Base-by-base conservation (phyloP, 352 stramenopile species). In the Phytophthora aleatoria region DNA sequence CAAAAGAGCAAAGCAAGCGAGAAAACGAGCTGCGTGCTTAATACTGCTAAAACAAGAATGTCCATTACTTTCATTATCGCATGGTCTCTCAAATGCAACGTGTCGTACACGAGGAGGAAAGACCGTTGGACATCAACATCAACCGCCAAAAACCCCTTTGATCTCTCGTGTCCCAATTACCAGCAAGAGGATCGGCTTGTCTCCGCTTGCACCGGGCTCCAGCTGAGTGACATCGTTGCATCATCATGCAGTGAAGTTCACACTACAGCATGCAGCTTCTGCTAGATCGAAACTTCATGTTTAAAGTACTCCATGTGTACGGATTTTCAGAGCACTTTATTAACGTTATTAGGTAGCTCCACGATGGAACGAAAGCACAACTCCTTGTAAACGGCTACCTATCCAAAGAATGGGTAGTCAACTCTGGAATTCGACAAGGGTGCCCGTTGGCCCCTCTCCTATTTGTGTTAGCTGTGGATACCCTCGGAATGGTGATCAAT, bases 101-200 rank as follows among this genome's bases (percentile, higher is more conserved):
- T 49, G 42, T 49, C 39, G 39, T 45, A 45, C 39, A 27, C 39
- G 39, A 45, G 39, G 39, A 45, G 39, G n/a, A 27, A 45, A 31
- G 8, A 30, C 20, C 42, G 42, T 49, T 31, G 8, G 10, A 33
- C 20, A 49, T 49, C 41, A 47, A 28, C n/a, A 31, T 33, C 42
- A 49, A 49, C 20, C 12, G 42, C 20, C 16, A 33, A 49, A 49
- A n/a, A 1, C 1, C n/a, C 6, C 16, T 49, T 49, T 49, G 42
- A 49, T 49, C 42, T 16, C 20, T 31, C 42, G 42, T n/a, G 20
- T 31, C 41, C 10, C 42, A 49, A 11, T 7, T 31, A 27, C 27
- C 42, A 26, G 42, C 12, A 31, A 16, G 42, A 30, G 20, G 20
- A 31, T 47, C 42, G 42, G 16, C 42, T 49, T 49, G 42, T 49